These are phyloP conservation scores for Phytophthora syringae DNA, from an alignment of 352 stramenopile species.

Conservation along the genomic window DNA sequence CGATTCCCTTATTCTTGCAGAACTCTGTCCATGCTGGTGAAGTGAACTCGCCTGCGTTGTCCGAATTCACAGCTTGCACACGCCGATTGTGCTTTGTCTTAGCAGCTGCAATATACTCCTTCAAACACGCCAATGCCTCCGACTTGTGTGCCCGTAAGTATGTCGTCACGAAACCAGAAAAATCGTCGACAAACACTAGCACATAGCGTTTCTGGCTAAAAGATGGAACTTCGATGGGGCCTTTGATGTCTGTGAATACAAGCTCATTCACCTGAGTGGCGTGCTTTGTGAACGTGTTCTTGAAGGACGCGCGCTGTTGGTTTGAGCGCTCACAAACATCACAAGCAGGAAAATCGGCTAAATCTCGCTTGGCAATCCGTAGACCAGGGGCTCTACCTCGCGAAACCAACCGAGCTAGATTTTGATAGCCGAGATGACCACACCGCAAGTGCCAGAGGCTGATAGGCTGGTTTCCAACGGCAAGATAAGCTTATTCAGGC, in stretches of 20 bases:
- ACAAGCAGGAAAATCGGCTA: slow-evolving; percentile 4
- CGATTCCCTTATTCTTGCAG: slow-evolving; percentile 6
- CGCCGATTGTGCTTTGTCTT: slow-evolving; percentile 13
- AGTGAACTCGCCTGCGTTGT: slow-evolving; percentile 14
- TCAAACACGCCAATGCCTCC: slow-evolving; percentile 3
- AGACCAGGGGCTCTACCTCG: slow-evolving; percentile 2
- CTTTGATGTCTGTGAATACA: slow-evolving; percentile 16
- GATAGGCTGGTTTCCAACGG: slow-evolving; percentile 3
- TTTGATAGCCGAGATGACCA: slow-evolving; percentile 13
- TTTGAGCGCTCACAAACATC: slow-evolving; percentile 14
- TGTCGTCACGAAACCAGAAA: neutral
- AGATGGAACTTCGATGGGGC: slow-evolving; percentile 13
- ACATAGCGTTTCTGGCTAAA: slow-evolving; percentile 8
- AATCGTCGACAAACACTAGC: slow-evolving; percentile 15
- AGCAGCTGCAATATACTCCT: slow-evolving; percentile 1
- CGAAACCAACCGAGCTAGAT: slow-evolving; percentile 6
- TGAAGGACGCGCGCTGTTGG: slow-evolving; percentile 4
- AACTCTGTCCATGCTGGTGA: neutral
- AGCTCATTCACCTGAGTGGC: slow-evolving; percentile 14
- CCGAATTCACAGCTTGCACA: slow-evolving; percentile 2
- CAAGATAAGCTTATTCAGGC: slow-evolving; percentile 3
- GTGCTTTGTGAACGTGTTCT: slow-evolving; percentile 2
- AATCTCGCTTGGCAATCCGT: neutral
- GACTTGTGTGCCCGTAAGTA: slow-evolving; percentile 9
- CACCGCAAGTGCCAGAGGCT: slow-evolving; percentile 4